Conservation (phyloP, 495 filamentous ascomycete genomes). For the Darksidea phi region DNA sequence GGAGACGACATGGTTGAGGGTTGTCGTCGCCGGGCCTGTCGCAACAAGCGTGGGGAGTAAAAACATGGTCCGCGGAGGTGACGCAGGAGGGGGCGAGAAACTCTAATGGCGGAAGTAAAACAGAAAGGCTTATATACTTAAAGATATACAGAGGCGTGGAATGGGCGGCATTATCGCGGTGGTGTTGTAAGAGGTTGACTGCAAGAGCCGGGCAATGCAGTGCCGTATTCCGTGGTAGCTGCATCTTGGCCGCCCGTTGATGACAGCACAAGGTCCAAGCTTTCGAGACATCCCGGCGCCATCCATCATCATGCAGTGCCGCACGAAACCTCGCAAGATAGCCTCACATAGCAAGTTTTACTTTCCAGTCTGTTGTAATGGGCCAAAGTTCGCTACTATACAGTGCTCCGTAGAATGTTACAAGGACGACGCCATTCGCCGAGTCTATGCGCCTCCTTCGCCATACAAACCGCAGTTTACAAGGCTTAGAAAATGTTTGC, state of each 20-base stretch:
- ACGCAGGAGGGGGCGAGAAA: neutral
- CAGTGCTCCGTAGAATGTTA: no score
- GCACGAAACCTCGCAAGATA: neutral
- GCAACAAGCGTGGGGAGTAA: constrained; percentile 17
- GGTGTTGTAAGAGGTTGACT: neutral
- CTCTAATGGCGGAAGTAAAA: neutral
- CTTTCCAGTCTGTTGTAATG: no score
- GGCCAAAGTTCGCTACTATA: no score
- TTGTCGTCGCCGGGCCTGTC: constrained; percentile 29
- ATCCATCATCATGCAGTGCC: constrained; percentile 14
- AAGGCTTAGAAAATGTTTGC: no score
- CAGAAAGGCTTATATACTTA: neutral
- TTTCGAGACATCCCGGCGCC: neutral
- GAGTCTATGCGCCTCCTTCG: no score
- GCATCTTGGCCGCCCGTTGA: neutral
- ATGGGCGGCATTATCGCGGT: neutral
- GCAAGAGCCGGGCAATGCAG: neutral
- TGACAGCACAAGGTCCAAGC: neutral
- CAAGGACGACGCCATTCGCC: no score
- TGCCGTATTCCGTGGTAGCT: neutral
- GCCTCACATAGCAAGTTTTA: no score
- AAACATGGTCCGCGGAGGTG: constrained; percentile 10
- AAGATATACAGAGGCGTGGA: constrained; percentile 7
- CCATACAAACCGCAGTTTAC: no score
- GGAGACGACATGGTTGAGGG: neutral